Evolutionary conservation across 2,329 filamentous ascomycete genomes (phyloP).

Genomic region (Celoporthe dispersa): DNA sequence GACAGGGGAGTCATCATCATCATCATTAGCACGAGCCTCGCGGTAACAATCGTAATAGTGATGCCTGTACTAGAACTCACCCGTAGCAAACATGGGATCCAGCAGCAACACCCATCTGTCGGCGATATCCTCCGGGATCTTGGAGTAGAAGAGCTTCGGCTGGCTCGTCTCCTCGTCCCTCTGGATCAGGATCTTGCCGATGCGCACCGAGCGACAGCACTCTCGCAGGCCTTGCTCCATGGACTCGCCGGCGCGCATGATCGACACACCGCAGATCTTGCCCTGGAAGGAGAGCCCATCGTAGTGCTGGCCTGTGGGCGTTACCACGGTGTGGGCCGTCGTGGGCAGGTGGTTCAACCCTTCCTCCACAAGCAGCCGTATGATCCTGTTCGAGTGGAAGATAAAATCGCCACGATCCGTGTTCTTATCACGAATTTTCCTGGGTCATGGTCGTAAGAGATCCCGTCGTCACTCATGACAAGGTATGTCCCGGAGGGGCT

Average conservation of each 20-base stretch:
- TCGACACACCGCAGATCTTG: conserved; percentile 97
- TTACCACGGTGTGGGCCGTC: conserved; percentile 85
- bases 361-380: conserved; percentile 94
- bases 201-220: conserved; percentile 96
- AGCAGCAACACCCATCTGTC: conserved; percentile 91
- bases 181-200: conserved; percentile 98
- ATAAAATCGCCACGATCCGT: conserved; percentile 96
- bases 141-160: conserved; percentile 97
- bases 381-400: conserved; percentile 98
- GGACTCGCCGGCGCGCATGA: conserved; percentile 96
- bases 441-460: conserved; percentile 44
- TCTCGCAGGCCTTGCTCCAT: conserved; percentile 98
- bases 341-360: conserved; percentile 95
- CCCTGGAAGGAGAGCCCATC: conserved; percentile 93
- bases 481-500: neutral
- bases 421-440: conserved; percentile 91
- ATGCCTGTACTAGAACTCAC: conserved; percentile 50
- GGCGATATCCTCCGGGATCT: conserved; percentile 91
- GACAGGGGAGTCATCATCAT: conserved; percentile 15
- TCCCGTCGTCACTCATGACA: neutral
- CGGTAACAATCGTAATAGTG: neutral
- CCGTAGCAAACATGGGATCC: conserved; percentile 99
- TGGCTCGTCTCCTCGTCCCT: conserved; percentile 91
- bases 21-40: conserved; percentile 13
- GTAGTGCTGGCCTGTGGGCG: conserved; percentile 86